These are phyloP conservation scores for Rosa chinensis DNA, from an alignment of 306 rosid species.

Conservation along the genomic window DNA sequence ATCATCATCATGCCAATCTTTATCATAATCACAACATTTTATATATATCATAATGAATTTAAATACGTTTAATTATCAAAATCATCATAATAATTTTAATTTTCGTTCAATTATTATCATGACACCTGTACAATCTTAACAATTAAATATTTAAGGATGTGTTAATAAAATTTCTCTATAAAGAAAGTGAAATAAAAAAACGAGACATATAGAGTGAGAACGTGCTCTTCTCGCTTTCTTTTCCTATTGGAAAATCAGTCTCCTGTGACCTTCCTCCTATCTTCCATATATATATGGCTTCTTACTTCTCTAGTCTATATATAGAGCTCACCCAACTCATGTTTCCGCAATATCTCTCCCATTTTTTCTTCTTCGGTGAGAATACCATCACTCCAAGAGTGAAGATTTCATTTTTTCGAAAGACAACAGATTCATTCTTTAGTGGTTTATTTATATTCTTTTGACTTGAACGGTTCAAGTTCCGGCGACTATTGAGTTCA, in stretches of 20 bases:
- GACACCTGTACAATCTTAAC: too few species aligned
- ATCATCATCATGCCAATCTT: too few species aligned
- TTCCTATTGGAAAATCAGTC: neutral
- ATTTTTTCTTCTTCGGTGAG: neutral
- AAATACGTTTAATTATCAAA: too few species aligned
- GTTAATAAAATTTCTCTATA: too few species aligned
- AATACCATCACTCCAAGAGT: neutral
- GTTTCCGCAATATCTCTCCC: neutral
- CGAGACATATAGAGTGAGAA: neutral
- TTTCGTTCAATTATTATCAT: too few species aligned
- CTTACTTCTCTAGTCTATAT: neutral
- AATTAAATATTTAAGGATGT: too few species aligned
- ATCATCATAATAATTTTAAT: too few species aligned
- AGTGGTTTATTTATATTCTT: neutral
- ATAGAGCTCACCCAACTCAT: neutral
- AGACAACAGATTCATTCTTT: neutral
- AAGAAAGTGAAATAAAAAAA: neutral
- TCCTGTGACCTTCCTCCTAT: neutral
- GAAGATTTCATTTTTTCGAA: neutral
- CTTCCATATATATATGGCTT: neutral
- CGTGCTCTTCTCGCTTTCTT: neutral
- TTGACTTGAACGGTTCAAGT: neutral
- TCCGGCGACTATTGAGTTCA: neutral
- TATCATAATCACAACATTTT: too few species aligned
- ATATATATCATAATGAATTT: too few species aligned